Evolutionary conservation across 192 early-diverging fungal species (phyloP), one percentile per base, ranked within the genome.

Genomic region (Backusella morwellensis): DNA sequence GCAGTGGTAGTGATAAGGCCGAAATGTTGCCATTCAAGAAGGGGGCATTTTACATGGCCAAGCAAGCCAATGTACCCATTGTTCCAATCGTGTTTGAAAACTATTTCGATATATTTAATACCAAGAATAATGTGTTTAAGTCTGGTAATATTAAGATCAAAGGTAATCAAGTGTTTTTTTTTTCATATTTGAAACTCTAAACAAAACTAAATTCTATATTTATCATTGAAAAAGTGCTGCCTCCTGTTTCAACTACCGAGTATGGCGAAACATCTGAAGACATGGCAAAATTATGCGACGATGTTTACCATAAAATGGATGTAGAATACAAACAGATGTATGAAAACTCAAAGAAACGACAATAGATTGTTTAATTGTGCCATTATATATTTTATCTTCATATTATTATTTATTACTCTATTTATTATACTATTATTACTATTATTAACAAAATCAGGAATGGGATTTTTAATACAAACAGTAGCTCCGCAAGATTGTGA

Each of bases 1-100:
- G 96, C 66, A 92, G 92, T 9, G 91, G 88, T 70, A 89, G 89
- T 47, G 81, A 83, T 35, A 85, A 88, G 29, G 87, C 91, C 50
- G 76, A 92, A 68, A 75, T 98, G 68, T 83, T 97, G 52, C 94
- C 93, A 14, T 97, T 98, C 84, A 98, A 98, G 84, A 98, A 97
- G 86, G 97, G 97, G 14, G 96, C 95, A 14, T 98, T 98, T 84
- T 95, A 97, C 68, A 79, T 97, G 76, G 96, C 97, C 7, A 92
- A 94, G 72, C 94, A 94, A 82, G 90, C 92, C 1, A 85, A 86
- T 21, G 89, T 94, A 2, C 97, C 97, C 17, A 91, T 98, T 74
- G 88, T 97, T 38, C 96, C 96, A n/a, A 86, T 98, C 54, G 94
- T 97, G 14, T 85, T 93, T 66, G 90, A 91, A 21, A 92, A 92